A percentile compares a stretch with the other conserved stretches of the same genome.
phyloP scores from a whole-genome alignment of 768 basidiomycete genomes.

The Omphalotus guepiniiformis region DNA sequence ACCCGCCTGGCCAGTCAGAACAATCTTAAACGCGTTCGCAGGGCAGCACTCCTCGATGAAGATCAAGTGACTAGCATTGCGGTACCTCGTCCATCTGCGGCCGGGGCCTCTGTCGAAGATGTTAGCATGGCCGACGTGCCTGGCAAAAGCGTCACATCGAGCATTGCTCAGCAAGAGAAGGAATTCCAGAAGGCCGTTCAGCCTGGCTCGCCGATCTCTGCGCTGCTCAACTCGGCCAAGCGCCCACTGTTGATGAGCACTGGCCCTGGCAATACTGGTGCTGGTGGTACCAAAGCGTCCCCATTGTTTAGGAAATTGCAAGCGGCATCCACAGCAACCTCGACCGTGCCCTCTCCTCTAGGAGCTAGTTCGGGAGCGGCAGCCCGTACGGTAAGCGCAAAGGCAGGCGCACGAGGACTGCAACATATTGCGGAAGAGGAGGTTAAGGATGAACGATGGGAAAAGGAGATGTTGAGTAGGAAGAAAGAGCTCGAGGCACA shows the following conservation, averaged over 20 bases:
- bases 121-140: conserved; percentile 4
- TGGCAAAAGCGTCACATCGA: conserved; percentile 46
- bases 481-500: conserved; percentile 83
- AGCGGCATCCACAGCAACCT: conserved; percentile 30
- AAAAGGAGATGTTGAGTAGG: conserved; percentile 31
- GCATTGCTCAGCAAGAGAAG: conserved; percentile 82
- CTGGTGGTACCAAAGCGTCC: conserved; percentile 27
- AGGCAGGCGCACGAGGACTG: conserved; percentile 34
- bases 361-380: conserved; percentile 31
- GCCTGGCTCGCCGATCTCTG: conserved; percentile 91
- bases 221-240: conserved; percentile 81
- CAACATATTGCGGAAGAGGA: conserved; percentile 41
- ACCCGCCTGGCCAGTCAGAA: conserved; percentile 52
- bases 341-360: conserved; percentile 40
- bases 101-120: conserved; percentile 15
- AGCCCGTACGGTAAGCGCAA: conserved; percentile 1
- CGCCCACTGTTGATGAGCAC: conserved; percentile 79
- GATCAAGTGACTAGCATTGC: conserved; percentile 45
- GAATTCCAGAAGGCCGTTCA: conserved; percentile 97
- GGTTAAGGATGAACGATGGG: conserved; percentile 34
- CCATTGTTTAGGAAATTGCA: conserved; percentile 52
- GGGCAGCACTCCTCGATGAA: conserved; percentile 58
- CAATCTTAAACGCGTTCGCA: conserved; percentile 70
- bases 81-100: conserved; percentile 28
- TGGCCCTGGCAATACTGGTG: conserved; percentile 16